Base-by-base conservation (phyloP, 306 rosid genomes). In the Dalbergia oliveri region DNA sequence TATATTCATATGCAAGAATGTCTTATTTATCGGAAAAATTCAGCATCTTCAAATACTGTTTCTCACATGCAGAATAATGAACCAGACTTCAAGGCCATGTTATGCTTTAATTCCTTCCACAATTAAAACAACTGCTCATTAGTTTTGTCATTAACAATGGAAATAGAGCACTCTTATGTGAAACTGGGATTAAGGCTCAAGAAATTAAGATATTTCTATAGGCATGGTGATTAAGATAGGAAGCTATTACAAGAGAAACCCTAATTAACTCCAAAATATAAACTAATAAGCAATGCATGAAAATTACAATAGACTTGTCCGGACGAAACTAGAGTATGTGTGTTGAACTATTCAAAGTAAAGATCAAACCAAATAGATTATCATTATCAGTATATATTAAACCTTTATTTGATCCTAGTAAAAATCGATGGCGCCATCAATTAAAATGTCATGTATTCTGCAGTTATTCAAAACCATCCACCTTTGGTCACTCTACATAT, bases 31-130 rank as follows among this genome's bases (percentile, higher is more conserved):
- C 7, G 8, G 8, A 37, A 37, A 37, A 37, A 37, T 37, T 37
- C 41, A 37, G 7, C 2, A 37, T 37, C 9, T 81, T 65, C 61
- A 66, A 65, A 39, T 66, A 73, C 79, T 66, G 81, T 84, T 84
- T 76, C 70, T 70, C 77, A 79, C 81, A 79, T 84, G 87, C 84
- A 84, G 73, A 51, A 84, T 79, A 79, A 61, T 67, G 81, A 73
- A 33, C 81, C 50, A 79, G 26, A 44, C 62, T 59, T 71, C 73
- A 73, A 73, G 6, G n/a, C 47, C 53, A 47, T 47, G 53, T 47
- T 47, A 47, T 47, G 80, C 26, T 72, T 70, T 47, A 47, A 47
- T 47, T 10, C 72, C 23, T 45, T 63, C 63, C 65, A 76, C 69
- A 69, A 15, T 72, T 56, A 14, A 51, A 77, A 15, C 4, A 43